Evolutionary conservation across 495 filamentous ascomycete genomes (phyloP).

Genomic region (Cenococcum geophilum): DNA sequence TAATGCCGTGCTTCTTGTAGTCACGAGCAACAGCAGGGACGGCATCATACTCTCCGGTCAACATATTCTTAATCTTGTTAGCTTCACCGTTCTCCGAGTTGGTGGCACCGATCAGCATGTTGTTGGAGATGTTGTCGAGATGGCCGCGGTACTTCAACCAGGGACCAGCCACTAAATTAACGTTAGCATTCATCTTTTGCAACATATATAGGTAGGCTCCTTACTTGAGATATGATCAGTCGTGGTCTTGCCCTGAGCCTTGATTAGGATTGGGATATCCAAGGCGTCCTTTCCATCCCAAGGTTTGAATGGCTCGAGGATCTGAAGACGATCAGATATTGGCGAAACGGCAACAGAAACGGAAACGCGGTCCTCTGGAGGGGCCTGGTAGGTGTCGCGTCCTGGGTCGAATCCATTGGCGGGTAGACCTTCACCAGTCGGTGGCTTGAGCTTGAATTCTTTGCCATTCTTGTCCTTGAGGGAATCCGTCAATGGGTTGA

Average conservation of each 20-base stretch:
- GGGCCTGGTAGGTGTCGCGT: constrained; percentile 93
- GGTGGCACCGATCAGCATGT: constrained; percentile 98
- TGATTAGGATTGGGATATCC: constrained; percentile 92
- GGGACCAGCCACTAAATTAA: constrained; percentile 70
- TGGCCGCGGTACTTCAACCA: constrained; percentile 99
- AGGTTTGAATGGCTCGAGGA: constrained; percentile 74
- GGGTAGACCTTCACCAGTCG: constrained; percentile 79
- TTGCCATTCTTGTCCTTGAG: constrained; percentile 97
- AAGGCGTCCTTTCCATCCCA: constrained; percentile 94
- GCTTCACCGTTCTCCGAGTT: constrained; percentile 94
- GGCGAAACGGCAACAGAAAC: constrained; percentile 83
- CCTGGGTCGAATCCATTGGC: constrained; percentile 83
- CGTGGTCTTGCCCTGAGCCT: constrained; percentile 96
- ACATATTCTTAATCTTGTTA: constrained; percentile 94
- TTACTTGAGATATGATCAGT: constrained; percentile 95
- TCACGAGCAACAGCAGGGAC: constrained; percentile 94
- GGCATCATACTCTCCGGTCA: constrained; percentile 73
- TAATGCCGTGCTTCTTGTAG: constrained; percentile 93
- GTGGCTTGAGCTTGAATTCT: constrained; percentile 78
- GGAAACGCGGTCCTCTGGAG: constrained; percentile 66
- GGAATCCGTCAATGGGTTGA: constrained; percentile 93
- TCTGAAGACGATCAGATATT: constrained; percentile 84
- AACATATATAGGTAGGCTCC: constrained; percentile 5
- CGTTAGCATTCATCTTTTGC: neutral
- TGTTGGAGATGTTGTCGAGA: constrained; percentile 99